Evolutionary conservation across 2,329 filamentous ascomycete genomes (phyloP).

Genomic region (Fonsecaea nubica): DNA sequence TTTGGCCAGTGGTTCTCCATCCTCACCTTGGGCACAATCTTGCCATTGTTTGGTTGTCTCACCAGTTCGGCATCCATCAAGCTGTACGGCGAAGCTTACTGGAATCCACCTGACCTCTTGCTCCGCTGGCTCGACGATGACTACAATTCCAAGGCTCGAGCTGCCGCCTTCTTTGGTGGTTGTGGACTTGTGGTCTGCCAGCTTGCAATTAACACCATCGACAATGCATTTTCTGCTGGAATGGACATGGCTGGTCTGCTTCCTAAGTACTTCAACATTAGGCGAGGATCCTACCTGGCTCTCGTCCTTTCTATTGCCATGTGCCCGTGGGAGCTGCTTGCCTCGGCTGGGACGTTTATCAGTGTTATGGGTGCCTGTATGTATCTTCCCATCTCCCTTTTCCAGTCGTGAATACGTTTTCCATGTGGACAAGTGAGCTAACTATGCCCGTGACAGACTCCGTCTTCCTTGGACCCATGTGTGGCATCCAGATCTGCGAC

Average conservation of each 20-base stretch:
- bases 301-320: conserved; percentile 54
- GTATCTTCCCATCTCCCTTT: neutral
- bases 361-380: conserved; percentile 49
- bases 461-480: conserved; percentile 55
- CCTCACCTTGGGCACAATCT: conserved; percentile 48
- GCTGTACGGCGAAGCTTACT: conserved; percentile 48
- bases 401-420: neutral
- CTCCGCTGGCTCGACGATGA: conserved; percentile 49
- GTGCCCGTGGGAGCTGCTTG: conserved; percentile 61
- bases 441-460: conserved; percentile 36
- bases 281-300: conserved; percentile 57
- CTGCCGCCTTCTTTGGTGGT: conserved; percentile 56
- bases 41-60: conserved; percentile 50
- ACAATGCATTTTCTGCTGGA: conserved; percentile 59
- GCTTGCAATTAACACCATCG: conserved; percentile 54
- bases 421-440: neutral
- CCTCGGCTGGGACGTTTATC: conserved; percentile 56
- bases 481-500: conserved; percentile 44
- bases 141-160: conserved; percentile 47
- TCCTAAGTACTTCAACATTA: conserved; percentile 62
- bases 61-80: conserved; percentile 44
- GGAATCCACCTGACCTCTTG: conserved; percentile 53
- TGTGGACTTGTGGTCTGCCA: conserved; percentile 54
- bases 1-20: conserved; percentile 51
- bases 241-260: conserved; percentile 63